A percentile compares a stretch with the other conserved stretches of the same genome.
Conservation (phyloP, 2,329 filamentous ascomycete genomes). For the Nectriaceae sp. region DNA sequence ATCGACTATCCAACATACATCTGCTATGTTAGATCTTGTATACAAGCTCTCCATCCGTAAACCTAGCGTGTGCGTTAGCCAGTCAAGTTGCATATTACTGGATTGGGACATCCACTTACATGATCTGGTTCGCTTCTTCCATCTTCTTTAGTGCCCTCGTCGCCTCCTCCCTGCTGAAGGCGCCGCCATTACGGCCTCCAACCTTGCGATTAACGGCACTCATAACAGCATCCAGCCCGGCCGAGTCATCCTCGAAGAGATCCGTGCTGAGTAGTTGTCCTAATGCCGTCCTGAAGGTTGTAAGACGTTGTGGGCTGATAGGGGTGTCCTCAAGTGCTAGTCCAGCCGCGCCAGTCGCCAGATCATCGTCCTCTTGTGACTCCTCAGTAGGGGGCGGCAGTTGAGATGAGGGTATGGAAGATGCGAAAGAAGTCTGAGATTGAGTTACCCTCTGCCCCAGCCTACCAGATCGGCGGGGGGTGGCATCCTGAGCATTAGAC, state of each 20-base stretch:
- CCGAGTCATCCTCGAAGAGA: conserved; percentile 86
- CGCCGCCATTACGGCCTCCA: conserved; percentile 50
- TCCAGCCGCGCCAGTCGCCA: conserved; percentile 44
- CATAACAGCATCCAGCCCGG: conserved; percentile 73
- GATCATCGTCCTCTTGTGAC: conserved; percentile 46
- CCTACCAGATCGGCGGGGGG: conserved; percentile 44
- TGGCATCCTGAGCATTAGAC: conserved; percentile 29
- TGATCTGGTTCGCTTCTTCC: conserved; percentile 85
- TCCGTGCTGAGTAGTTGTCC: conserved; percentile 80
- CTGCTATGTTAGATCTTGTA: conserved; percentile 62
- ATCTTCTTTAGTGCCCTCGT: conserved; percentile 76
- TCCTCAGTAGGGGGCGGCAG: conserved; percentile 50
- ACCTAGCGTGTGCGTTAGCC: conserved; percentile 42
- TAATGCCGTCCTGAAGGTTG: conserved; percentile 76
- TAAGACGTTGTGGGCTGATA: conserved; percentile 64
- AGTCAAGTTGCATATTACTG: background rate
- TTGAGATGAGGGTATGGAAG: conserved; percentile 77
- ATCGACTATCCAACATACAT: too few relatives aligned
- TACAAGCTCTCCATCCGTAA: conserved; percentile 63
- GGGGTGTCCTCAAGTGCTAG: conserved; percentile 46
- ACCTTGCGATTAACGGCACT: conserved; percentile 77
- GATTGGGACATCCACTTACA: conserved; percentile 61
- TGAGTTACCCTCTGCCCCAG: conserved; percentile 41
- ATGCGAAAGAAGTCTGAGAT: conserved; percentile 69
- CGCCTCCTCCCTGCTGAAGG: conserved; percentile 73